Conservation (phyloP, 2,329 filamentous ascomycete species). For the Monosporascus ibericus region DNA sequence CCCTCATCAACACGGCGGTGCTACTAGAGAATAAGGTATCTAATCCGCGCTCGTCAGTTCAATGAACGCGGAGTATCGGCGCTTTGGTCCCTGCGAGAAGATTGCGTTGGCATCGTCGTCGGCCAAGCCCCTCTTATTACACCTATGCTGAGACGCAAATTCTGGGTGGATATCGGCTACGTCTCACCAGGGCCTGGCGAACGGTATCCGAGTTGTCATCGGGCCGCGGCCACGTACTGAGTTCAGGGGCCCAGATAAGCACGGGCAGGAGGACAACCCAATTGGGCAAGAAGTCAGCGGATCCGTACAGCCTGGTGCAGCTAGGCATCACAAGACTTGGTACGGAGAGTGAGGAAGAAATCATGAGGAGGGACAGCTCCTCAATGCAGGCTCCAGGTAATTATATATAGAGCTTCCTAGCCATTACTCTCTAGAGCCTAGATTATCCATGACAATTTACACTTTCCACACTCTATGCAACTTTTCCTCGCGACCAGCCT, state of each 20-base stretch:
- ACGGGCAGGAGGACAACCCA: background rate
- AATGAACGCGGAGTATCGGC: constrained; percentile 25
- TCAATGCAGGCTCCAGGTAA: background rate
- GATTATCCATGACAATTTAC: no score
- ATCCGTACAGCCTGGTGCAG: constrained; percentile 14
- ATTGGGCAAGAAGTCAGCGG: constrained; percentile 8
- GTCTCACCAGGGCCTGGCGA: background rate
- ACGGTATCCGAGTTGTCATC: no score
- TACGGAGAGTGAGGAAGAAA: constrained; percentile 3
- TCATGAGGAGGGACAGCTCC: background rate
- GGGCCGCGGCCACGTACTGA: constrained; percentile 9
- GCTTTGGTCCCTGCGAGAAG: constrained; percentile 33
- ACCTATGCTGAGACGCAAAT: constrained; percentile 19
- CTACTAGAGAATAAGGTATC: constrained; percentile 15
- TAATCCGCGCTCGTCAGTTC: constrained; percentile 18
- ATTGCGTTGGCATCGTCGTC: constrained; percentile 31
- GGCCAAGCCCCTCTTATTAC: constrained; percentile 30
- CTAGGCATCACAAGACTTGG: constrained; percentile 7
- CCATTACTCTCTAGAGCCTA: no score
- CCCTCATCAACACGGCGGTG: background rate
- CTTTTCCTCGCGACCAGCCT: no score
- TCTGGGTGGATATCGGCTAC: constrained; percentile 13
- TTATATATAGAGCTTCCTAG: no score
- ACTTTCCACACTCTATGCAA: no score
- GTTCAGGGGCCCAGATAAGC: background rate